Evolutionary conservation across 176 grass and related monocot species (phyloP), one percentile per base, ranked within the genome.

Genomic region (Tillandsia leiboldiana): DNA sequence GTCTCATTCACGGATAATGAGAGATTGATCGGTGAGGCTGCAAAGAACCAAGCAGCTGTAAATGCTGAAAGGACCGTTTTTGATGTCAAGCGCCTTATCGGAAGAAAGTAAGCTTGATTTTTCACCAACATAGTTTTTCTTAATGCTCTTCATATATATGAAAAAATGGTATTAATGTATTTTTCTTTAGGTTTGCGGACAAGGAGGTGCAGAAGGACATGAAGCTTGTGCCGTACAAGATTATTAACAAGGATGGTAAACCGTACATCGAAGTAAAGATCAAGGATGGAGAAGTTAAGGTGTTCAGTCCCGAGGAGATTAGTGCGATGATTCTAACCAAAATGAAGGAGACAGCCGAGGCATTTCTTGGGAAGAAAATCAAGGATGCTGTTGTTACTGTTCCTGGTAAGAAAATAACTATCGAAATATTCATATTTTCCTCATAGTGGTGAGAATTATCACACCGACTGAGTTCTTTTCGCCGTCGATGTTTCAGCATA

Each of bases 121-220:
- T n/a, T 66, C 2, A 0, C 14, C 2, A n/a, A 15, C 1, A 51
- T 10, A 1, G 26, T 54, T 2, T 8, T 14, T 70, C 2, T 3
- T 13, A 0, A 24, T 51, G 52, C 2, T 52, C 1, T 49, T 8
- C 3, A 42, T 7, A 6, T 2, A 56, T 12, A 56, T n/a, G 52
- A 13, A 56, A 12, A 56, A 56, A 56, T n/a, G 11, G 15, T 2
- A n/a, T n/a, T 56, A 13, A 12, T 13, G 15, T 56, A 56, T 56
- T n/a, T 56, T 3, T 56, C 15, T 56, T 3, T 56, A 91, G 88
- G 75, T 87, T 91, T 77, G 78, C 70, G 24, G 88, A 91, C 75
- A 87, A 87, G 85, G 88, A 91, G 12, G 84, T 91, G 18, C 88
- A 91, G 82, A 87, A 26, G 73, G 88, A 91, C 81, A 91, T 85